Conservation (phyloP, 768 basidiomycete genomes). For the Chiua virens region DNA sequence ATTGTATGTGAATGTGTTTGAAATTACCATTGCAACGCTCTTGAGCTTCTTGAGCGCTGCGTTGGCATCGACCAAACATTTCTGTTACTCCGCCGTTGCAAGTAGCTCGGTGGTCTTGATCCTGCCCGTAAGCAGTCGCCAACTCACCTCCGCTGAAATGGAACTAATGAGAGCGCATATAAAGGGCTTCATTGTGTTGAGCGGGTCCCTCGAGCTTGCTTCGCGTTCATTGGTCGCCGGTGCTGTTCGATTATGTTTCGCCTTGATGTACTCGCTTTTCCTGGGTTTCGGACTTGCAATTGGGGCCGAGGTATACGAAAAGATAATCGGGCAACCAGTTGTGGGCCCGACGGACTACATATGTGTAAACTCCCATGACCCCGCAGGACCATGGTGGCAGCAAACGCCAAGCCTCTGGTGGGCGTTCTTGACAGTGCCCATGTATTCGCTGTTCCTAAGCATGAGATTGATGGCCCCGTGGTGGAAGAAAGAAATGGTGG, state of each 20-base stretch:
- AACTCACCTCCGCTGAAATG: background rate
- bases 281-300: conserved; percentile 82
- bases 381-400: conserved; percentile 70
- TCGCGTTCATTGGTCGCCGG: conserved; percentile 82
- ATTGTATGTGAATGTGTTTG: conserved; percentile 78
- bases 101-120: conserved; percentile 79
- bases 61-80: conserved; percentile 60
- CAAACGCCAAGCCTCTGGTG: conserved; percentile 67
- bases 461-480: conserved; percentile 64
- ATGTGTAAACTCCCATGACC: conserved; percentile 57
- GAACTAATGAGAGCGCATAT: conserved; percentile 1
- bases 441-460: conserved; percentile 66
- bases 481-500: conserved; percentile 55
- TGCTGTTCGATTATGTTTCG: conserved; percentile 80
- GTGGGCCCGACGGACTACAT: conserved; percentile 57
- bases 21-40: conserved; percentile 78
- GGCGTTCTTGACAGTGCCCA: conserved; percentile 74
- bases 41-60: conserved; percentile 80
- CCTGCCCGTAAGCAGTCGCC: conserved; percentile 53
- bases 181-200: conserved; percentile 65
- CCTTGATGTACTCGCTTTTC: conserved; percentile 76
- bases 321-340: conserved; percentile 48
- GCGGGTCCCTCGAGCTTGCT: conserved; percentile 74
- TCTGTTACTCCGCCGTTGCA: conserved; percentile 82
- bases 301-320: conserved; percentile 66